phyloP scores from a whole-genome alignment of 2,329 filamentous ascomycete genomes.

The Xylariaceae sp. region DNA sequence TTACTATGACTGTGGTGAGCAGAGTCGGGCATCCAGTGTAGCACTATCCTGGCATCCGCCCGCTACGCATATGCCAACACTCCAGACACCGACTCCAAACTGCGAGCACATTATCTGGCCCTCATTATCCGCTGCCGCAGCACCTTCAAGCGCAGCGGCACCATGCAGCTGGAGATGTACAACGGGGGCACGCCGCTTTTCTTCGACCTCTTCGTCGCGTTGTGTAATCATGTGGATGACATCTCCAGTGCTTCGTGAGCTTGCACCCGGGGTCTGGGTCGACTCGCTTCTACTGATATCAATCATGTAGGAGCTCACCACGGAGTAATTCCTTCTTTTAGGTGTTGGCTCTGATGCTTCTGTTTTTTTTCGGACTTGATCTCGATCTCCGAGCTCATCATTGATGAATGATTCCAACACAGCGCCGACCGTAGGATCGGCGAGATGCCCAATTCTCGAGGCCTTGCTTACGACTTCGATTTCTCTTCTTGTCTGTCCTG shows the following conservation, averaged over 20 bases:
- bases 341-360: neutral
- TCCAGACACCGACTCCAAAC: conserved; percentile 82
- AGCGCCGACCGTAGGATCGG: conserved; percentile 1
- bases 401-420: conserved; percentile 13
- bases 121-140: conserved; percentile 82
- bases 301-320: conserved; percentile 36
- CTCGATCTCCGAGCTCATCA: conserved; percentile 10
- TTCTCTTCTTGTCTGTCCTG: neutral
- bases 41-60: conserved; percentile 80
- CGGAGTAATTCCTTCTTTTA: conserved; percentile 42
- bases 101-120: conserved; percentile 84
- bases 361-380: neutral
- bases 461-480: neutral
- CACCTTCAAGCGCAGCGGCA: conserved; percentile 89
- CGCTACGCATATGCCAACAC: conserved; percentile 86
- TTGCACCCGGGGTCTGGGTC: neutral
- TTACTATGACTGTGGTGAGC: conserved; percentile 1
- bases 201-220: conserved; percentile 88
- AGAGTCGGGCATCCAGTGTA: conserved; percentile 75
- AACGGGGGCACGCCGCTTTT: conserved; percentile 76
- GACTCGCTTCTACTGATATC: conserved; percentile 10
- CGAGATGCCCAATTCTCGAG: too few relatives aligned
- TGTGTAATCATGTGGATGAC: conserved; percentile 84
- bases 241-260: conserved; percentile 53
- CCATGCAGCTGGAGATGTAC: conserved; percentile 94